These are phyloP conservation scores for Petunia hybrid DNA, from an alignment of 305 asterid species.

Conservation along the genomic window DNA sequence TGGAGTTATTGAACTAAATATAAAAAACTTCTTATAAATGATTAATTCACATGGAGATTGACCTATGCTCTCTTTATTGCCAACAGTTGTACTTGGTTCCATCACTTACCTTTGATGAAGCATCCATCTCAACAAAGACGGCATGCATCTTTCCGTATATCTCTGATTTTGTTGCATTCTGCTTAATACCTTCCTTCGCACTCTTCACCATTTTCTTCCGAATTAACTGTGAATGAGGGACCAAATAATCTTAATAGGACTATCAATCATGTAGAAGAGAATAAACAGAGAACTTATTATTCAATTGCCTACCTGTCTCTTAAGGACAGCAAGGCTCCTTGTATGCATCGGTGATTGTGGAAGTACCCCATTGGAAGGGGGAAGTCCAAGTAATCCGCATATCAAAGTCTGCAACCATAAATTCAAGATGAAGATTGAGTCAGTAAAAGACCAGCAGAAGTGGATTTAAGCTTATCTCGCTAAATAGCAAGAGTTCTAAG, in stretches of 20 bases:
- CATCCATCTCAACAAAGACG: conserved; percentile 67
- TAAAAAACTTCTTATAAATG: not conserved
- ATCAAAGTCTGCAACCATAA: conserved; percentile 53
- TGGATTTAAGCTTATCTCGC: not conserved
- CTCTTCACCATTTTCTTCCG: conserved; percentile 68
- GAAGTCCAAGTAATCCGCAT: conserved; percentile 76
- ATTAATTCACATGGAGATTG: not conserved
- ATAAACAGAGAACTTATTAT: conserved; percentile 19
- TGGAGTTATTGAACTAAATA: conserved; percentile 15
- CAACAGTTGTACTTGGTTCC: conserved; percentile 25
- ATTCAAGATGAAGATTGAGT: conserved; percentile 26
- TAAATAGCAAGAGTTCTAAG: not conserved
- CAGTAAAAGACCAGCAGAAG: conserved; percentile 24
- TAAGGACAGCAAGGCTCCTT: conserved; percentile 69
- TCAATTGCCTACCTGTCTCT: conserved; percentile 53
- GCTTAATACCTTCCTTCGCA: conserved; percentile 70
- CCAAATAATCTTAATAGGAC: conserved; percentile 22
- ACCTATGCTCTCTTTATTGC: conserved; percentile 17
- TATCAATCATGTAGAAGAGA: conserved; percentile 19
- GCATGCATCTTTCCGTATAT: conserved; percentile 78
- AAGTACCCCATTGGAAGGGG: conserved; percentile 87
- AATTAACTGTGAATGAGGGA: conserved; percentile 47
- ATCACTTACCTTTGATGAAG: conserved; percentile 54
- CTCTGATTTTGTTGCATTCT: conserved; percentile 58
- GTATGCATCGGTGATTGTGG: conserved; percentile 95